Base-by-base conservation (phyloP, 441 rosid genomes). In the Populus hybrid region DNA sequence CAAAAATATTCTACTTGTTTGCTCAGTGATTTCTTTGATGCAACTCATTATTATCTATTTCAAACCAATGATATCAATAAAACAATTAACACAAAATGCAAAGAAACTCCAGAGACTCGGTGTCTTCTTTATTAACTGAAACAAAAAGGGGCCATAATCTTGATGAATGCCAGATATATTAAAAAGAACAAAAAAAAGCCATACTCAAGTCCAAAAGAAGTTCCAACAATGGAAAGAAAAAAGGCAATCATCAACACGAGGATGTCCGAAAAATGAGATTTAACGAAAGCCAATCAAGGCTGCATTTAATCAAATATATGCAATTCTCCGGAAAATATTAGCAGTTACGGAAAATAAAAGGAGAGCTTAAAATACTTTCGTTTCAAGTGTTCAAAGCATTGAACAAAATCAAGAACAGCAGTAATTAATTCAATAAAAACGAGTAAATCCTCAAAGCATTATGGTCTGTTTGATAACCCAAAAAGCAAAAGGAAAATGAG, bases 341-440 rank as follows among this genome's bases (percentile, higher is more conserved):
- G 66, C 64, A 40, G 30, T 36, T 67, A 38, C 10, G 32, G 24
- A 9, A 67, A 40, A 42, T 18, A 67, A 74, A 23, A 63, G 61
- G 67, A 65, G 35, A n/a, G 36, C 26, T 63, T 28, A 19, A 14
- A 38, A 10, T 23, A 36, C 4, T 12, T 40, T 26, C 10, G 21
- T 77, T 24, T 28, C 19, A 14, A 5, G 74, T n/a, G 38, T 38
- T 61, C 69, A 23, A 64, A n/a, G 28, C 64, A 30, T 19, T 21
- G 53, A 71, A 66, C 81, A 79, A 7, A 69, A 69, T 59, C 64
- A 61, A 59, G 42, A 38, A 79, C 35, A 73, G 6, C 26, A 9
- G 66, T 21, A 69, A 66, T 3, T 67, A 14, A 18, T 23, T 57
- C 24, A 76, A 61, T 16, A 7, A 65, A 74, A 40, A 18, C 30